These are phyloP conservation scores for Phyllosticta citrichinensis DNA, from an alignment of 2,329 filamentous ascomycete species.

Conservation along the genomic window DNA sequence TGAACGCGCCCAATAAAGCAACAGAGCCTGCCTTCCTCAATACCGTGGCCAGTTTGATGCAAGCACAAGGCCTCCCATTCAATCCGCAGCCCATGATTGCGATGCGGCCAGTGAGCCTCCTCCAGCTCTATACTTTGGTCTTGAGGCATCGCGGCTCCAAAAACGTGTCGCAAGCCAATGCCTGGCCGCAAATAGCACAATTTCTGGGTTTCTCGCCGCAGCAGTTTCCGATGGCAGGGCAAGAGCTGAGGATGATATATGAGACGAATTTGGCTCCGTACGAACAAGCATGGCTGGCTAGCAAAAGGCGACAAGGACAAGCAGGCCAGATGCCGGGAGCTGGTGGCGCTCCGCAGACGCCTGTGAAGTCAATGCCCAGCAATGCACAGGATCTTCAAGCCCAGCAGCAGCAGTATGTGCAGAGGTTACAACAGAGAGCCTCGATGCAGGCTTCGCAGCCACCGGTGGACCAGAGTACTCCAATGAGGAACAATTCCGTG, in stretches of 20 bases:
- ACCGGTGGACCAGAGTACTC: slow-evolving; percentile 6
- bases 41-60: slow-evolving; percentile 69
- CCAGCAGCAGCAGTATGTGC: slow-evolving; percentile 25
- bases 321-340: slow-evolving; percentile 29
- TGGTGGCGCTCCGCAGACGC: slow-evolving; percentile 20
- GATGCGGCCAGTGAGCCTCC: slow-evolving; percentile 63
- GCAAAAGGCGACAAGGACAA: slow-evolving; percentile 36
- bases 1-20: slow-evolving; percentile 1
- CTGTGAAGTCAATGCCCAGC: slow-evolving; percentile 22
- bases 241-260: slow-evolving; percentile 62
- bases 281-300: slow-evolving; percentile 56
- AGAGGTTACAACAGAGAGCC: slow-evolving; percentile 6
- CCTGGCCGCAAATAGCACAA: slow-evolving; percentile 63
- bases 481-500: slow-evolving; percentile 8
- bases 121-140: slow-evolving; percentile 68
- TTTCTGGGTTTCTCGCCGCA: slow-evolving; percentile 32
- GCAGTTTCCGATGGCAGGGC: slow-evolving; percentile 51
- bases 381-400: slow-evolving; percentile 38
- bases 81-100: slow-evolving; percentile 65
- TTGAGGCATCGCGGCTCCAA: slow-evolving; percentile 70
- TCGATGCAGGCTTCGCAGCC: slow-evolving; percentile 5
- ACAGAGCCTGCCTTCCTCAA: slow-evolving; percentile 44
- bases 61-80: slow-evolving; percentile 59
- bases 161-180: slow-evolving; percentile 56
- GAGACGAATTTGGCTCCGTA: slow-evolving; percentile 67